Conservation (phyloP, 352 stramenopile genomes). For the Pythium periplocum region DNA sequence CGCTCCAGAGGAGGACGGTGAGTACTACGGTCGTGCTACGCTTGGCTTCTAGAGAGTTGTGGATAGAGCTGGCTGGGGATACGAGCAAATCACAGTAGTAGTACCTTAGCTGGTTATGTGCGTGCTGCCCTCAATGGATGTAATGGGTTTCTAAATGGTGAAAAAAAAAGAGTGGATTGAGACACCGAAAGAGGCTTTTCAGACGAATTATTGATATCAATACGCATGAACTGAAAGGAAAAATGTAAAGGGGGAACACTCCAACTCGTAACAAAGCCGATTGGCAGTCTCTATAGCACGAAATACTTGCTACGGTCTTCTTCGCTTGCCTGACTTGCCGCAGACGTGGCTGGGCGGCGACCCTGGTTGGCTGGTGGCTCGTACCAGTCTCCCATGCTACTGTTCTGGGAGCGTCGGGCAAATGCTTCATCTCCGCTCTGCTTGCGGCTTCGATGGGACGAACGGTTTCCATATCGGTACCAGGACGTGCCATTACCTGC, state of each 20-base stretch:
- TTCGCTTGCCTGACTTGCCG: slow-evolving; percentile 47
- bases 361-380: slow-evolving; percentile 14
- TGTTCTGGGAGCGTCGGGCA: slow-evolving; percentile 57
- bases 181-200: no score
- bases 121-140: no score
- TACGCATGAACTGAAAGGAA: background rate
- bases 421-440: slow-evolving; percentile 48
- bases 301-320: slow-evolving; percentile 83
- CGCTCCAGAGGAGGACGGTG: slow-evolving; percentile 58
- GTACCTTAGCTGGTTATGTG: no score
- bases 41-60: slow-evolving; percentile 55
- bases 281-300: slow-evolving; percentile 44
- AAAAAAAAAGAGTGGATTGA: no score
- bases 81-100: no score
- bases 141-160: no score
- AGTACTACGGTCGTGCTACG: slow-evolving; percentile 81
- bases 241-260: background rate
- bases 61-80: no score
- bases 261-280: no score
- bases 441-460: slow-evolving; percentile 60
- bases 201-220: no score
- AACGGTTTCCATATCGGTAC: slow-evolving; percentile 74
- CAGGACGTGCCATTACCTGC: slow-evolving; percentile 43
- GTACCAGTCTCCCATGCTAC: slow-evolving; percentile 51
- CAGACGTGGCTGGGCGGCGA: slow-evolving; percentile 31